Base-by-base conservation (phyloP, 164 flowering plant genomes). In the Litsea cubeba region DNA sequence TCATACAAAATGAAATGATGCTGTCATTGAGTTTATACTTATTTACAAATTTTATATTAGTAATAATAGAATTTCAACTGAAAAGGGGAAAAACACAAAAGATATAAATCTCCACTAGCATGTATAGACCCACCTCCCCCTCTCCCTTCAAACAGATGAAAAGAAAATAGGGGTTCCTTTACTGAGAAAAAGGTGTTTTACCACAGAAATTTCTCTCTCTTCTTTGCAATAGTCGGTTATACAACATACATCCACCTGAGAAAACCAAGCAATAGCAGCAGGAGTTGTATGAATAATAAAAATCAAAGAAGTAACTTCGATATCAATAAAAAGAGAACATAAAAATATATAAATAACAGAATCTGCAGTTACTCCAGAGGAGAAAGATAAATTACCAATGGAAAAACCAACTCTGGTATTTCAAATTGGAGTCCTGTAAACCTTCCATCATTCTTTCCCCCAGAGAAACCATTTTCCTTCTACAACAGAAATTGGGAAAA, bases 391-490 rank as follows among this genome's bases (percentile, higher is more conserved):
- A 40, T 68, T 85, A 88, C 94, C 86, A 74, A 72, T 70, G 81
- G 78, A 25, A 62, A n/a, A 76, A 77, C 82, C 71, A 83, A 70
- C 81, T 87, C 91, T 50, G 90, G 92, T 69, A 80, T 78, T 80
- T 93, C 98, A 78, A 91, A 90, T 65, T 78, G 86, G 69, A 85
- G 46, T 2, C 81, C 20, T 65, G 74, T 62, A 72, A 77, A 58
- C 74, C 54, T 60, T 22, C 25, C 68, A 17, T 35, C 62, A 20
- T 74, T 72, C 64, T 72, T 72, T 28, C 75, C 75, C 77, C n/a
- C 49, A 12, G 71, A 24, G 35, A 40, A 40, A 40, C 70, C 78
- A 71, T 72, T 78, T 64, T 63, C 80, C 75, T 79, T 76, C 35
- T 3, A 30, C 89, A 88, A 82, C 80, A 70, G 50, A 23, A 12